These are phyloP conservation scores for Agaricus blazei DNA, from an alignment of 768 basidiomycete genomes.

Conservation along the genomic window DNA sequence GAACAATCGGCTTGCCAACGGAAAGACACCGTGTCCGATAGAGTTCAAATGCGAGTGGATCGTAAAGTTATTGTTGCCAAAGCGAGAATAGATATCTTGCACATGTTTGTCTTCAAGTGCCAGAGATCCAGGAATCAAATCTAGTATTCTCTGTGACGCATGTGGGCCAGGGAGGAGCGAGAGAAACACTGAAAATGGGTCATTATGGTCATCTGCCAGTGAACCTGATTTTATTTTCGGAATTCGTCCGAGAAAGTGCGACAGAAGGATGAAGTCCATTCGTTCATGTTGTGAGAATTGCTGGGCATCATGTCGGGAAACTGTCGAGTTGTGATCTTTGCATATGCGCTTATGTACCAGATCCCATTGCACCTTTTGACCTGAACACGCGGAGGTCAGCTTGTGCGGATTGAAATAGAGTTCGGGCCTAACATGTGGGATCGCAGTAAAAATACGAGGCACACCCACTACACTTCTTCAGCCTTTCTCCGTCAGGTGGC, in stretches of 20 bases:
- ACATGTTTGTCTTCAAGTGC: constrained; percentile 26
- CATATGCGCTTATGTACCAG: constrained; percentile 65
- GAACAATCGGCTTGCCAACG: constrained; percentile 72
- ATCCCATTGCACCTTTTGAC: constrained; percentile 68
- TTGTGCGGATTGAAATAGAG: constrained; percentile 4
- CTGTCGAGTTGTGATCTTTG: constrained; percentile 46
- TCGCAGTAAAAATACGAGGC: constrained; percentile 73
- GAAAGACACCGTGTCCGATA: constrained; percentile 72
- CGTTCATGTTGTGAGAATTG: constrained; percentile 47
- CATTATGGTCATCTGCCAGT: constrained; percentile 17
- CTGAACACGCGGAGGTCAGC: constrained; percentile 28
- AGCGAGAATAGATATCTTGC: constrained; percentile 46
- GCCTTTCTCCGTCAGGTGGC: constrained; percentile 20
- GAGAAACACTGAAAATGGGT: constrained; percentile 29
- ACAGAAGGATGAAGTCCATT: constrained; percentile 59
- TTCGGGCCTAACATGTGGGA: constrained; percentile 43
- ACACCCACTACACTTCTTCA: constrained; percentile 63
- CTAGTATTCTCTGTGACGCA: not conserved
- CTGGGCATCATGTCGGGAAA: constrained; percentile 40
- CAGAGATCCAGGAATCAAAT: constrained; percentile 14
- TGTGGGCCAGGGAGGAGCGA: constrained; percentile 29
- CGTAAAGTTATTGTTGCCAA: constrained; percentile 79
- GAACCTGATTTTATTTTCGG: constrained; percentile 16
- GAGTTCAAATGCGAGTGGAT: constrained; percentile 69
- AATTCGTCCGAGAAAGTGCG: constrained; percentile 50